Evolutionary conservation across 1,284 basidiomycete species (phyloP), one percentile per base, ranked within the genome.

Genomic region (Apiotrichum mycotoxinovorans): DNA sequence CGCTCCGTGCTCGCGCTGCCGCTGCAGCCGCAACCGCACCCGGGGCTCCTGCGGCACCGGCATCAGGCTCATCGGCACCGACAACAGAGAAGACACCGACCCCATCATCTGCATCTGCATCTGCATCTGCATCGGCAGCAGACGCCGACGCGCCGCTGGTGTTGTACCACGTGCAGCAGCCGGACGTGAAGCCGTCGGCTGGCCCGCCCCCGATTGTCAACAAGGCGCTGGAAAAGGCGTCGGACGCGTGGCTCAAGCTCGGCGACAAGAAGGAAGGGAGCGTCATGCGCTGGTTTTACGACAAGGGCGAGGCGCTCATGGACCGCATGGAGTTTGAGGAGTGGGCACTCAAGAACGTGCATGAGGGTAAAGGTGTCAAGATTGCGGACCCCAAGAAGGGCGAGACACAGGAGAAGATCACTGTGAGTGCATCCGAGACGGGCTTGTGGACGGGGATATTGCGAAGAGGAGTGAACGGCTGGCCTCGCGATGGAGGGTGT

Each of bases 291-390:
- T 73, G 71, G 71, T 70, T 75, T 52, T 75, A 72, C 61, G 62
- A 61, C 30, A 70, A 66, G 52, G 76, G 76, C 15, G 76, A 78
- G 63, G 58, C 67, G 15, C 66, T 78, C 61, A 78, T 78, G 76
- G 76, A 78, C 64, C 64, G 61, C 60, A 75, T 76, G 43, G 74
- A 78, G 49, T 76, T 65, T 57, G 75, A 78, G 56, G 76, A 78
- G 57, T 78, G 74, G 74, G 65, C 66, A 30, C 63, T 76, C 52
- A 74, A 75, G 60, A 58, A 51, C 20, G 55, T 75, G 18, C 66
- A 70, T 22, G 72, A 71, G 52, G 65, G 62, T 17, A 53, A 64
- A 47, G 73, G 73, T 0, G 67, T 72, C 30, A 68, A 66, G 64
- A 56, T 75, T 26, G 63, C 51, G 27, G 34, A 48, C 34, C n/a